A percentile compares a stretch with the other conserved stretches of the same genome.
These are phyloP conservation scores for Coix lacrymajobi DNA, from an alignment of 176 grass and related monocot genomes.

Conservation along the genomic window DNA sequence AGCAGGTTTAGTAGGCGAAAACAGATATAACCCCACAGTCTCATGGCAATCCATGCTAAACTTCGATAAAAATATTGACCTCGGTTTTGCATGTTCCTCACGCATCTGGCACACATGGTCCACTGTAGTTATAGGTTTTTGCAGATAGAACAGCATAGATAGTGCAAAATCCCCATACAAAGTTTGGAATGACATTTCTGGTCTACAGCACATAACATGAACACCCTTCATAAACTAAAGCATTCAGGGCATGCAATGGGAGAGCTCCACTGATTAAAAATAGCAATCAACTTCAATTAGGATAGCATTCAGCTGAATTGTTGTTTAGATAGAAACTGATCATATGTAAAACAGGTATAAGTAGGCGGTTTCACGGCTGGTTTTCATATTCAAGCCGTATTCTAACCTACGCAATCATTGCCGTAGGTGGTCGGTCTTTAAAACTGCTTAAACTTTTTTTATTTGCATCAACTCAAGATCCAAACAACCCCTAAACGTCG, in stretches of 20 bases:
- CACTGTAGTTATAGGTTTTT: constrained; percentile 4
- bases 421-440: neutral
- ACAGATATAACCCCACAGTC: neutral
- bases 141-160: neutral
- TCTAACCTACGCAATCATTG: neutral
- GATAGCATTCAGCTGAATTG: neutral
- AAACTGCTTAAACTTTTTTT: neutral
- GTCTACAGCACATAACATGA: neutral
- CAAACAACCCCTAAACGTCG: neutral
- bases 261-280: neutral
- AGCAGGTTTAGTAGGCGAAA: constrained; percentile 19
- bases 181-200: neutral
- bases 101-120: neutral
- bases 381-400: neutral
- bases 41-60: constrained; percentile 17
- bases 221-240: neutral
- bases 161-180: neutral
- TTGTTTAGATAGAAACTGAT: neutral
- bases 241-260: constrained; percentile 2
- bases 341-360: neutral
- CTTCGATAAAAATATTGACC: neutral
- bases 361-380: neutral
- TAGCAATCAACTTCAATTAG: neutral
- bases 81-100: constrained; percentile 1
- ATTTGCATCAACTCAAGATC: neutral